Evolutionary conservation across 1,284 basidiomycete genomes (phyloP).

Genomic region (Caloboletus inedulis): DNA sequence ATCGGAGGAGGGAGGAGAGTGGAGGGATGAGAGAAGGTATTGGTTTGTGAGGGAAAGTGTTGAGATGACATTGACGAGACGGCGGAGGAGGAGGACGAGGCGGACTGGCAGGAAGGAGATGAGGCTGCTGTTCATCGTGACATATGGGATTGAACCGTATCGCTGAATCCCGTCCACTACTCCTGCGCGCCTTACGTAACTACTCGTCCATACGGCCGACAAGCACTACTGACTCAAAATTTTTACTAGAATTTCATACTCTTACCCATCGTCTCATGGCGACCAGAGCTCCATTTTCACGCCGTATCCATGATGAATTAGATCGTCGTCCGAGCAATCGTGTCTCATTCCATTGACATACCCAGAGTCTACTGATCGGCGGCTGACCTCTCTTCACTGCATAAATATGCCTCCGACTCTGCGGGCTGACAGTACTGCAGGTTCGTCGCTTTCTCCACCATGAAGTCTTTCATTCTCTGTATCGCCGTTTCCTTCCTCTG

Average conservation of each 20-base stretch:
- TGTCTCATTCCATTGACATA: neutral
- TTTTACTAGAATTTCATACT: too few species aligned
- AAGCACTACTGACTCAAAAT: too few species aligned
- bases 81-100: constrained; percentile 56
- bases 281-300: neutral
- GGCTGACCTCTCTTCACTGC: constrained; percentile 12
- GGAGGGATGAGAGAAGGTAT: constrained; percentile 38
- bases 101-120: constrained; percentile 58
- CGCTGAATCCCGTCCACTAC: neutral
- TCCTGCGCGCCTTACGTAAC: constrained; percentile 14
- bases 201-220: too few species aligned
- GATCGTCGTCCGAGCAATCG: neutral
- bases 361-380: neutral
- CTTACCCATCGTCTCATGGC: neutral
- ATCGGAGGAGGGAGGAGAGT: neutral
- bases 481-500: neutral
- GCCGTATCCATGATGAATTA: neutral
- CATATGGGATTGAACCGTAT: too few species aligned
- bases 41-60: constrained; percentile 64
- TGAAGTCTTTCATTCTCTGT: constrained; percentile 5
- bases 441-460: constrained; percentile 13
- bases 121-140: constrained; percentile 36
- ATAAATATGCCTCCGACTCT: constrained; percentile 3
- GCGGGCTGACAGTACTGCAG: neutral
- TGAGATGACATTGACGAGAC: constrained; percentile 65